Base-by-base conservation (phyloP, 805 yeast species). In the Yarrowia yakushimensis region DNA sequence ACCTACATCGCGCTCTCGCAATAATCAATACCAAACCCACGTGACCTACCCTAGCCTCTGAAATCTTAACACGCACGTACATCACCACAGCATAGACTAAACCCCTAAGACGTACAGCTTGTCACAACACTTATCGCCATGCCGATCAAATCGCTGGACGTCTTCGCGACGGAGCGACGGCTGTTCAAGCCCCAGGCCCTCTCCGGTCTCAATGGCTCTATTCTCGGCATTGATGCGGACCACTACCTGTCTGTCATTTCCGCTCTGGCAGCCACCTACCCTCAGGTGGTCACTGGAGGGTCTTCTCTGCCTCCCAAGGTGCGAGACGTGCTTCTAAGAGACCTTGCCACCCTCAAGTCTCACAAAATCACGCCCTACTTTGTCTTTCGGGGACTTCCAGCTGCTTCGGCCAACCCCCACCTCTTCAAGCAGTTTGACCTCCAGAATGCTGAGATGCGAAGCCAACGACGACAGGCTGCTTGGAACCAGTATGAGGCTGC, bases 201-300 rank as follows among this genome's bases (percentile, higher is more conserved):
- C 67, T 87, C 86, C 36, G 75, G 83, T 3, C 76, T 90, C 63
- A 82, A 78, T 63, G 84, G 85, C 69, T 81, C 92, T 27, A 82
- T 86, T 15, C 76, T 90, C 59, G 97, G 96, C 63, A 87, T 90
- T 46, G 97, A 91, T 71, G 94, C 86, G 13, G 88, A 84, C 66
- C 91, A 90, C 70, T 91, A 90, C 69, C 73, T 90, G 37, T 77
- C 87, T 25, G 75, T 89, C 60, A 77, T 87, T 43, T 41, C 46
- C 12, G 36, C 46, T 22, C 20, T 39, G 46, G 48, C 48, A 2
- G 46, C 61, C 28, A 23, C 61, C 46, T 41, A 55, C 30, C 61
- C 61, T 10, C 39, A 11, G 48, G 46, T 28, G 28, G 61, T 55
- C 30, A 25, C 39, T 25, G 61, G 61, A 9, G 61, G 61, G 15